Evolutionary conservation across 495 filamentous ascomycete genomes (phyloP).

Genomic region (Podospora pseudoanserina): DNA sequence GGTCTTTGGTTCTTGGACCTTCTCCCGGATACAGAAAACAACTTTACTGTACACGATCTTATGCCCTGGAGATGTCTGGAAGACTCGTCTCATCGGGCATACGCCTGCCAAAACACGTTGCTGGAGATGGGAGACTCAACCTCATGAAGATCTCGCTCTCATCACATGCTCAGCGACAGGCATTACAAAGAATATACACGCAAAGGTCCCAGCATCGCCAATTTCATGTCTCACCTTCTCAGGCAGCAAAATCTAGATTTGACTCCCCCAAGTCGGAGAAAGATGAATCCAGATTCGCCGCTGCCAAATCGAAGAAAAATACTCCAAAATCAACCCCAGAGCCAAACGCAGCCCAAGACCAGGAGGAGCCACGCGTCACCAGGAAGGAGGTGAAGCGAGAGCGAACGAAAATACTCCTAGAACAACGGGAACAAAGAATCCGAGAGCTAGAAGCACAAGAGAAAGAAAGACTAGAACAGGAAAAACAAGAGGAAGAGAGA

Average conservation of each 20-base stretch:
- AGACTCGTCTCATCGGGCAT: background rate
- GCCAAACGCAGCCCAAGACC: background rate
- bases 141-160: background rate
- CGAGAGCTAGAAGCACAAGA: too few relatives aligned
- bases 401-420: too few relatives aligned
- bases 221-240: background rate
- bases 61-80: background rate
- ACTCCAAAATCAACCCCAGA: background rate
- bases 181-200: background rate
- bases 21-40: background rate
- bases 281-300: background rate
- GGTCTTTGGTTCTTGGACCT: background rate
- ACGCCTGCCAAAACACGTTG: background rate
- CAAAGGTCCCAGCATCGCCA: background rate
- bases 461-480: too few relatives aligned
- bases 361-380: background rate
- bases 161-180: background rate
- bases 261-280: background rate
- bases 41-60: background rate
- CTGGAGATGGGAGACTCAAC: background rate
- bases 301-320: background rate
- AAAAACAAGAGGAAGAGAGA: too few relatives aligned
- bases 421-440: too few relatives aligned
- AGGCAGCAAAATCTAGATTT: background rate
- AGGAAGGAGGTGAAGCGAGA: background rate